Percentiles rank a stretch among this genome's conserved stretches.
phyloP scores from a whole-genome alignment of 192 early-diverging fungal genomes.

The Funneliformis mosseae region DNA sequence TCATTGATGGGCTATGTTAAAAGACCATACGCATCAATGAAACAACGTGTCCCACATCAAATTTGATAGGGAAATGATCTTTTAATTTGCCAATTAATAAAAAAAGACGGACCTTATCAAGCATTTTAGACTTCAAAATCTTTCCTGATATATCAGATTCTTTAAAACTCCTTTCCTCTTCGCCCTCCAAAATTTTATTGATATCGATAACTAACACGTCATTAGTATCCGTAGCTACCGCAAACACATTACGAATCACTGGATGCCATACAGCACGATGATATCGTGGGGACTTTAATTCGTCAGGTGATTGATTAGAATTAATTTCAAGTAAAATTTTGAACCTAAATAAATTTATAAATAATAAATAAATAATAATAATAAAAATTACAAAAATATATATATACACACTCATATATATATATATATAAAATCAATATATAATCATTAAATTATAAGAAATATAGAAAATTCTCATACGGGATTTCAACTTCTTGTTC shows the following conservation, averaged over 20 bases:
- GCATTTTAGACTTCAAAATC: conserved; percentile 36
- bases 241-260: conserved; percentile 39
- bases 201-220: conserved; percentile 43
- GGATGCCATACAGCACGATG: conserved; percentile 47
- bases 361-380: conserved; percentile 2
- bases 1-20: conserved; percentile 44
- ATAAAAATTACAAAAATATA: not conserved
- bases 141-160: conserved; percentile 40
- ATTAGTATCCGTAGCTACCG: conserved; percentile 46
- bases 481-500: conserved; percentile 29
- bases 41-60: not conserved
- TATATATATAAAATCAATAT: not conserved
- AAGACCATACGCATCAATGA: not conserved
- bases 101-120: conserved; percentile 42
- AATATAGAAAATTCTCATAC: conserved; percentile 22
- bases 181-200: conserved; percentile 32
- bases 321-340: conserved; percentile 40
- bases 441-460: conserved; percentile 11
- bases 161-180: conserved; percentile 21
- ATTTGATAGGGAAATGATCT: not conserved
- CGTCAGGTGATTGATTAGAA: conserved; percentile 30
- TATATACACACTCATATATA: too few relatives aligned
- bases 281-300: conserved; percentile 43
- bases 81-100: not conserved
- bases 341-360: conserved; percentile 4